Conservation (phyloP, 2,329 filamentous ascomycete genomes). For the Xylariaceae sp. region DNA sequence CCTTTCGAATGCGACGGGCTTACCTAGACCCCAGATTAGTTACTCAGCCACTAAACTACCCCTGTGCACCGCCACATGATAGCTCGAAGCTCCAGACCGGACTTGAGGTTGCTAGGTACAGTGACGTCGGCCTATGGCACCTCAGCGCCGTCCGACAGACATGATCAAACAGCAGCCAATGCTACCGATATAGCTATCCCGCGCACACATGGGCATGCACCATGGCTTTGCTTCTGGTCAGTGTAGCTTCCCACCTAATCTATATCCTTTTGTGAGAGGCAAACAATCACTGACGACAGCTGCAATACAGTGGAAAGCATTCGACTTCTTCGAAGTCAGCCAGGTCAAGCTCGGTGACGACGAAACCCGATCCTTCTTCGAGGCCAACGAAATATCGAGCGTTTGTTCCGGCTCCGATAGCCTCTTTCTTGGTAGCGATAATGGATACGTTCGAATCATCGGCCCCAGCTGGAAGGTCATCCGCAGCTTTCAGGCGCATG, state of each 20-base stretch:
- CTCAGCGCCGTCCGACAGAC: conserved; percentile 3
- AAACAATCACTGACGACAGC: conserved; percentile 12
- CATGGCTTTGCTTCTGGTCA: conserved; percentile 34
- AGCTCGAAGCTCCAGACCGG: not conserved
- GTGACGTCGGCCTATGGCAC: conserved; percentile 25
- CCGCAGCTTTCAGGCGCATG: conserved; percentile 82
- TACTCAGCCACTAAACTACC: no score
- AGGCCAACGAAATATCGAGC: conserved; percentile 77
- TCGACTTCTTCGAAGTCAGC: conserved; percentile 97
- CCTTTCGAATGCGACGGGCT: no score
- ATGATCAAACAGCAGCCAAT: conserved; percentile 13
- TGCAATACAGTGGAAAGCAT: conserved; percentile 81
- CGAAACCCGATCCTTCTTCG: conserved; percentile 73
- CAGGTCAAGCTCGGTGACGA: conserved; percentile 76
- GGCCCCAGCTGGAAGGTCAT: conserved; percentile 83
- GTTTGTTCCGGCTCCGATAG: conserved; percentile 84
- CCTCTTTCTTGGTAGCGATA: conserved; percentile 80
- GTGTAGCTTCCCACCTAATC: conserved; percentile 5
- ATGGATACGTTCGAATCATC: conserved; percentile 84
- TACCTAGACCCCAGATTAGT: no score
- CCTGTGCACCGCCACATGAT: not conserved
- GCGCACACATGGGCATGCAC: conserved; percentile 14
- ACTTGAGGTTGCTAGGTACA: not conserved
- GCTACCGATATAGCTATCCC: conserved; percentile 19
- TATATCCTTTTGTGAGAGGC: not conserved